Percentiles rank a stretch among this genome's conserved stretches.
Evolutionary conservation across 768 basidiomycete species (phyloP).

Genomic region (Boletus insuetus): DNA sequence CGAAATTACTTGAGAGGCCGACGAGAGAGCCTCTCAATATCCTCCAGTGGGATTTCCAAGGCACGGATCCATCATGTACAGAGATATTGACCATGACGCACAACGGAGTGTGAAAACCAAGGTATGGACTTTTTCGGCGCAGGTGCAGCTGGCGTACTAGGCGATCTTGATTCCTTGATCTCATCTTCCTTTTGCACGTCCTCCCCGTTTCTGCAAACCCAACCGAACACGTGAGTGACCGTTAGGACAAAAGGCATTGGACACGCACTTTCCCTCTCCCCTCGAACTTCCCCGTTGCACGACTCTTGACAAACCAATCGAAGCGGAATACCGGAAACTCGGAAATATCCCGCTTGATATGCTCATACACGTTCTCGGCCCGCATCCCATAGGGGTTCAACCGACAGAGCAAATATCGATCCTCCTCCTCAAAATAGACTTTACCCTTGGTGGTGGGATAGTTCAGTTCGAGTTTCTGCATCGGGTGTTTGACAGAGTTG

Average conservation of each 20-base stretch:
- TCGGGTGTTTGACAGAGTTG: constrained; percentile 77
- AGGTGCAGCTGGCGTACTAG: constrained; percentile 56
- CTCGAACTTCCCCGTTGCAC: constrained; percentile 71
- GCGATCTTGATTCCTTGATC: constrained; percentile 55
- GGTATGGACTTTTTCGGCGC: too few species aligned
- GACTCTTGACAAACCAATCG: constrained; percentile 97
- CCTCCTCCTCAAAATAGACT: constrained; percentile 96
- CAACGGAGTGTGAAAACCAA: too few species aligned
- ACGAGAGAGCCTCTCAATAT: too few species aligned
- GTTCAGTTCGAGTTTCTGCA: constrained; percentile 93
- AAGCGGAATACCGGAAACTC: constrained; percentile 98
- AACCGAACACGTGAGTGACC: neutral
- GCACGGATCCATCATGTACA: too few species aligned
- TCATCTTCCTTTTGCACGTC: constrained; percentile 53
- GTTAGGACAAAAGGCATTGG: neutral
- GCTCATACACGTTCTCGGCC: constrained; percentile 76
- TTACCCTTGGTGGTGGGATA: constrained; percentile 99
- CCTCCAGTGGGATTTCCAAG: too few species aligned
- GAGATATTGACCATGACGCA: too few species aligned
- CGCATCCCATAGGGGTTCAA: constrained; percentile 87
- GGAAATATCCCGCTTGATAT: constrained; percentile 93
- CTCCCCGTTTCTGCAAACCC: constrained; percentile 61
- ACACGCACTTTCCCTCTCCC: constrained; percentile 63
- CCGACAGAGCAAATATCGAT: constrained; percentile 89
- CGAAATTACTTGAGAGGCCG: too few species aligned